Percentiles rank a stretch among this genome's conserved stretches.
phyloP scores from a whole-genome alignment of 345 rosid genomes.

The Salix brachista region DNA sequence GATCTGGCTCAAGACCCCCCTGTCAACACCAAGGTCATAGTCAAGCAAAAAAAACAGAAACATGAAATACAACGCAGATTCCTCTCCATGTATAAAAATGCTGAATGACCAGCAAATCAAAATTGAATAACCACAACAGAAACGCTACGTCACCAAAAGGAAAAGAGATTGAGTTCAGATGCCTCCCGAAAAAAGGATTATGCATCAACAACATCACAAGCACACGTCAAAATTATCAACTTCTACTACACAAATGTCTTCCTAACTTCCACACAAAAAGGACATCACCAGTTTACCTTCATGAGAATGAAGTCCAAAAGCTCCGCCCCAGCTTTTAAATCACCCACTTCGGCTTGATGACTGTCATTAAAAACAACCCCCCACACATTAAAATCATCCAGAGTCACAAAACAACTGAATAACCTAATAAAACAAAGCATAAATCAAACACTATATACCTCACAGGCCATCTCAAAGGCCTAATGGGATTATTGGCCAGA shows the following conservation, averaged over 20 bases:
- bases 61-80: neutral
- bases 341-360: conserved; percentile 55
- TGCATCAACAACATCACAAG: neutral
- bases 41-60: neutral
- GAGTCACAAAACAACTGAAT: neutral
- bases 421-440: neutral
- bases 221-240: neutral
- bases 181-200: neutral
- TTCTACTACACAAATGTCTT: neutral
- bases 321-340: conserved; percentile 62
- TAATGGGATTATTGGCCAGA: conserved; percentile 33
- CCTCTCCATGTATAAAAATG: neutral
- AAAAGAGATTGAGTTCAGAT: neutral
- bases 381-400: neutral
- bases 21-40: conserved; percentile 16
- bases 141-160: neutral
- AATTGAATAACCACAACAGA: too few relatives aligned
- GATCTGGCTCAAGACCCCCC: conserved; percentile 63
- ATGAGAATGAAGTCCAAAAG: conserved; percentile 75
- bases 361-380: conserved; percentile 26
- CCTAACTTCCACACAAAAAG: neutral
- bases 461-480: conserved; percentile 47
- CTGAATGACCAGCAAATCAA: neutral
- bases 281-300: conserved; percentile 41
- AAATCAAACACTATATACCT: conserved; percentile 34